Percentiles rank a stretch among this genome's conserved stretches.
phyloP scores from a whole-genome alignment of 768 basidiomycete genomes.

The Rhodotorula babjevae region DNA sequence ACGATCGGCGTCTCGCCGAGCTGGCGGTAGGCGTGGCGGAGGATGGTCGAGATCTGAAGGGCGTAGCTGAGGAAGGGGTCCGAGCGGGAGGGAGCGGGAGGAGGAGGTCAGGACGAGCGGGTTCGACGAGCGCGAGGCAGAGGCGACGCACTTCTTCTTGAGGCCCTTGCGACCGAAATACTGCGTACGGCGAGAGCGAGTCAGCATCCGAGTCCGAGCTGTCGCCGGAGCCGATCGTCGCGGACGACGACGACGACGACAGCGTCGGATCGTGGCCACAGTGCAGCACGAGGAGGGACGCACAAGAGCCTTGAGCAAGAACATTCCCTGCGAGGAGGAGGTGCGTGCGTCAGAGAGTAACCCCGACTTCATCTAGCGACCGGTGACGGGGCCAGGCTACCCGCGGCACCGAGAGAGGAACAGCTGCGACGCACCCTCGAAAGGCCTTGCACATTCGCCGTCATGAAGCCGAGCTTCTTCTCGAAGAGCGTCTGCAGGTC shows the following conservation, averaged over 20 bases:
- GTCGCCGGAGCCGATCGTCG: too few species aligned
- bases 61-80: constrained; percentile 51
- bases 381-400: too few species aligned
- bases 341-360: too few species aligned
- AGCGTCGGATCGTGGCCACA: too few species aligned
- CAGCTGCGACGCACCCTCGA: constrained; percentile 59
- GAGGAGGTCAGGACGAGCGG: too few species aligned
- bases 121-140: too few species aligned
- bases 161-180: constrained; percentile 39
- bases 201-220: too few species aligned
- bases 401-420: background rate
- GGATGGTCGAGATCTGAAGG: constrained; percentile 73
- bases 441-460: constrained; percentile 87
- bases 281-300: background rate
- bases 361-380: too few species aligned
- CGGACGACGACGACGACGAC: too few species aligned
- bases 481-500: constrained; percentile 82
- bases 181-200: background rate
- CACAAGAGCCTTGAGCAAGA: constrained; percentile 34
- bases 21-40: constrained; percentile 61
- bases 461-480: constrained; percentile 76
- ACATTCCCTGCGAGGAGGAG: constrained; percentile 22
- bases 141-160: constrained; percentile 36
- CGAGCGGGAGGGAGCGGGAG: background rate
- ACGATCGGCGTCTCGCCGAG: constrained; percentile 78